Evolutionary conservation across 805 yeast species (phyloP), one percentile per base, ranked within the genome.

Genomic region (Saccharomycopsis synnaedendra): DNA sequence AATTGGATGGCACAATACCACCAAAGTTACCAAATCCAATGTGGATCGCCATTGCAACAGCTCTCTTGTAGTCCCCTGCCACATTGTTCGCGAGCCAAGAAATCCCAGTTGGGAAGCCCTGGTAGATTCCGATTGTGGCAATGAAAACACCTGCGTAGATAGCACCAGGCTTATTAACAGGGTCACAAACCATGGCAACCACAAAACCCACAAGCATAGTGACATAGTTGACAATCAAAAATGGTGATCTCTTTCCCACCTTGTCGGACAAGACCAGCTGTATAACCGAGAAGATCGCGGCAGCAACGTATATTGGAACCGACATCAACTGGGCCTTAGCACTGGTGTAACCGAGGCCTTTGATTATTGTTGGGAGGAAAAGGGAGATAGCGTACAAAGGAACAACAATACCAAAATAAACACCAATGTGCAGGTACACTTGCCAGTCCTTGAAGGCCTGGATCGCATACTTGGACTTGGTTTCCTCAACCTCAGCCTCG

Each of bases 291-390:
- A 60, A 55, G 3, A 63, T 48, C 4, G 66, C 57, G 2, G 70
- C 69, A 28, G 61, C 58, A 8, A 62, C 59, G 54, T 70, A 71
- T 32, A 68, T 60, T 5, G 76, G 76, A 27, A 70, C 69, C 0
- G 74, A 64, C 60, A 72, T 51, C 8, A 70, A 61, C 55, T 72
- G 75, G 0, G 75, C 67, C 19, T 55, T 58, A 32, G 66, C 61
- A 31, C 63, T 59, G 41, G 68, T 56, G 56, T 69, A 71, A 1
- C 76, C 76, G 60, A 72, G 60, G 46, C 61, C 63, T 42, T 57
- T 65, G 49, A 72, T 64, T 50, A 72, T 67, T 3, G 74, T 64
- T 6, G 76, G 76, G 33, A 72, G 55, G 49, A 72, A 71, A 19
- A 68, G 63, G 28, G 75, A 64, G 27, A 70, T 52, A 7, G 64